Evolutionary conservation across 768 basidiomycete species (phyloP).

Genomic region (Wakefieldia striispora): DNA sequence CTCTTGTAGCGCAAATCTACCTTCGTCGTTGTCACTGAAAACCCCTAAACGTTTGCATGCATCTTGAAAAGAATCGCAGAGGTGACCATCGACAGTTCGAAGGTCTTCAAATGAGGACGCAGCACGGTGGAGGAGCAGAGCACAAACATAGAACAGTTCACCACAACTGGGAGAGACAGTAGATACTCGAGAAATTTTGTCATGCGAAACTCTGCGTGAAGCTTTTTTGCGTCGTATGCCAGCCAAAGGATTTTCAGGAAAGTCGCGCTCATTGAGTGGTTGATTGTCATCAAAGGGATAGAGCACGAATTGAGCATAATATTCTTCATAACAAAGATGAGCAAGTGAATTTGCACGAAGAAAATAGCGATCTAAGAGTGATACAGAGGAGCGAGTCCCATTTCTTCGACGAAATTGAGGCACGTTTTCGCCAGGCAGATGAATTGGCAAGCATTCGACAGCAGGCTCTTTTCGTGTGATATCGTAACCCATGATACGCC

Average conservation of each 20-base stretch:
- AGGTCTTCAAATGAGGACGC: constrained; percentile 22
- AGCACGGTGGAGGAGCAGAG: constrained; percentile 22
- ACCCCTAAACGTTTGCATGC: constrained; percentile 24
- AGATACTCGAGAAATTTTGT: constrained; percentile 25
- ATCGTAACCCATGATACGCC: constrained; percentile 37
- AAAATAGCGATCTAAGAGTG: constrained; percentile 24
- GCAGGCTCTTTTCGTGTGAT: constrained; percentile 34
- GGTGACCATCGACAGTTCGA: constrained; percentile 15
- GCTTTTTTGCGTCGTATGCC: background rate
- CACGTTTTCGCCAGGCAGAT: constrained; percentile 15
- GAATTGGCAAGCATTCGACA: constrained; percentile 35
- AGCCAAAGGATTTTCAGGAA: background rate
- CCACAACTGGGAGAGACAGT: constrained; percentile 27
- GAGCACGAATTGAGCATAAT: background rate
- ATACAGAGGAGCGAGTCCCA: background rate
- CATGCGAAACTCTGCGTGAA: background rate
- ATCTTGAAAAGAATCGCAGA: constrained; percentile 20
- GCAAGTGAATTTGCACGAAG: background rate
- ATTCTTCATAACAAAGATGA: background rate
- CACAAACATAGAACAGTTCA: constrained; percentile 34
- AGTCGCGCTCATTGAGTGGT: background rate
- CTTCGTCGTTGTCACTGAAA: constrained; percentile 26
- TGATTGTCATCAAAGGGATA: background rate
- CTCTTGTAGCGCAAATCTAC: constrained; percentile 33
- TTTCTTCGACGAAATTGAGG: constrained; percentile 23